Evolutionary conservation across 2,329 filamentous ascomycete genomes (phyloP).

Genomic region (Phaeosphaeriaceae sp.): DNA sequence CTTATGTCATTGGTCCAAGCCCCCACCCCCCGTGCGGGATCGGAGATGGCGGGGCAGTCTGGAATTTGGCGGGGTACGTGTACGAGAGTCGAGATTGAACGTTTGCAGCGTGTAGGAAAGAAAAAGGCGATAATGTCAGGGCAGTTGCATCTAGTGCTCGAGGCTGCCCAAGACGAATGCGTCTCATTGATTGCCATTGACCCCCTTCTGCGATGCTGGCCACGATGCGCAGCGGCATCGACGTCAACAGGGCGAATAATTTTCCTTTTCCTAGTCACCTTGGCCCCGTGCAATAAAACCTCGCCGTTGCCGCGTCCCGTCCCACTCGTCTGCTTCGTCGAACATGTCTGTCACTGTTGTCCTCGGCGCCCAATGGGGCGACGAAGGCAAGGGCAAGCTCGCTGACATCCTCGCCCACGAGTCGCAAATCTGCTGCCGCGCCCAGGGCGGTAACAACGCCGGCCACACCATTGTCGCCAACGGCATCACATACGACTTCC

Average conservation of each 20-base stretch:
- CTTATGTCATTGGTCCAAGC: conserved; percentile 19
- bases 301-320: conserved; percentile 23
- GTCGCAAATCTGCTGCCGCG: conserved; percentile 65
- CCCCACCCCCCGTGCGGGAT: conserved; percentile 21
- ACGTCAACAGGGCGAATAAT: background rate
- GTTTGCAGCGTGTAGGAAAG: background rate
- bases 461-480: conserved; percentile 54
- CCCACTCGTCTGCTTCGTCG: conserved; percentile 13
- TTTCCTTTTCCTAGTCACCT: background rate
- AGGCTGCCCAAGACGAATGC: background rate
- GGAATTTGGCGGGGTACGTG: conserved; percentile 1
- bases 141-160: background rate
- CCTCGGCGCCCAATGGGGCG: conserved; percentile 68
- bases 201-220: background rate
- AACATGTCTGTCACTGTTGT: conserved; percentile 63
- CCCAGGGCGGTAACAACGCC: conserved; percentile 69
- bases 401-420: conserved; percentile 64
- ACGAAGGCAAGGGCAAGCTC: conserved; percentile 68
- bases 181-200: conserved; percentile 8
- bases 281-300: conserved; percentile 23
- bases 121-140: background rate
- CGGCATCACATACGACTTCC: conserved; percentile 55
- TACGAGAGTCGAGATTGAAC: background rate
- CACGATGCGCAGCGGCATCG: background rate
- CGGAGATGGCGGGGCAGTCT: conserved; percentile 24